Conservation (phyloP, 139 green algal genomes). For the Deuterostichococcus epilithicus region DNA sequence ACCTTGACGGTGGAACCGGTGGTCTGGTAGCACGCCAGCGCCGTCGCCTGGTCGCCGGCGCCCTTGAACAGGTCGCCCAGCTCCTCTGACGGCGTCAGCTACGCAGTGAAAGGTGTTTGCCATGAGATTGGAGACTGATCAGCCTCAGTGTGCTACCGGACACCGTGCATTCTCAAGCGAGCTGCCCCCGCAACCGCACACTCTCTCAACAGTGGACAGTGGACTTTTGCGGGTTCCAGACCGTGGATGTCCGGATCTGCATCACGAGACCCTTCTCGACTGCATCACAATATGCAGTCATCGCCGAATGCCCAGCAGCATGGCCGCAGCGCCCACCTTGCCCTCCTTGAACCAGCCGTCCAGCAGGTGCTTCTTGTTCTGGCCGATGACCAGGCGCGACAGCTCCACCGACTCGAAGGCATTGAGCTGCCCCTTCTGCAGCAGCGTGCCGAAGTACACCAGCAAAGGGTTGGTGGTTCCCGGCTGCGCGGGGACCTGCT, state of each 20-base stretch:
- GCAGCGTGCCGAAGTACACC: slow-evolving; percentile 97
- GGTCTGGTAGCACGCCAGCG: slow-evolving; percentile 86
- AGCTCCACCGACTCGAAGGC: slow-evolving; percentile 90
- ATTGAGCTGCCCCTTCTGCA: slow-evolving; percentile 92
- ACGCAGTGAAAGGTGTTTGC: no score
- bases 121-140: no score
- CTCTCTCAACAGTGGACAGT: no score
- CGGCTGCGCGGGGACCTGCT: slow-evolving; percentile 73
- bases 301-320: slow-evolving; percentile 36
- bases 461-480: slow-evolving; percentile 94
- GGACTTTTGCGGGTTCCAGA: no score
- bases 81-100: slow-evolving; percentile 93
- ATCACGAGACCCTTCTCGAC: no score
- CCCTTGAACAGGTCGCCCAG: slow-evolving; percentile 90
- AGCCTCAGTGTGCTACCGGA: no score
- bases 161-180: no score
- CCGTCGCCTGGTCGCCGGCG: slow-evolving; percentile 83
- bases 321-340: slow-evolving; percentile 45
- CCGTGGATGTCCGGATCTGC: no score
- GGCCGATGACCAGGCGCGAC: slow-evolving; percentile 85
- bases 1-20: slow-evolving; percentile 70
- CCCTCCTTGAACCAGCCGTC: slow-evolving; percentile 91
- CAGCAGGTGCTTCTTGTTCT: slow-evolving; percentile 99
- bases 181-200: no score
- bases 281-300: no score